These are phyloP conservation scores for Cryphonectria naterciae DNA, from an alignment of 2,329 filamentous ascomycete genomes.

Conservation along the genomic window DNA sequence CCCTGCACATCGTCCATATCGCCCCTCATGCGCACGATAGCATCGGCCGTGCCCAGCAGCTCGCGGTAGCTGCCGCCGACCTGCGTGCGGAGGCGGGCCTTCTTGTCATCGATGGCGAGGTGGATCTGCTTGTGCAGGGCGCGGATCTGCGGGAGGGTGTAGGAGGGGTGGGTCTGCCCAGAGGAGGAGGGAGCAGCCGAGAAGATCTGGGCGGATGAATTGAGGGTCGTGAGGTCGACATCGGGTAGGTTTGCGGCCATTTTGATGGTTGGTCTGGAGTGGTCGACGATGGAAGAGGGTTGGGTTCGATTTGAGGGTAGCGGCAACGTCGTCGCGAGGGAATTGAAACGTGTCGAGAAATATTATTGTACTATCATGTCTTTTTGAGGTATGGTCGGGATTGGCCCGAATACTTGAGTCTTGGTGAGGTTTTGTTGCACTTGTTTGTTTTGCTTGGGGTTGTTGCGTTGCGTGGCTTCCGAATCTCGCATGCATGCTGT, in stretches of 20 bases:
- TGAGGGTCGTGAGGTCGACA: slow-evolving; percentile 51
- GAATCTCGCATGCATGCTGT: slow-evolving; percentile 18
- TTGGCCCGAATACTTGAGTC: background rate
- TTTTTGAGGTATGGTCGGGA: background rate
- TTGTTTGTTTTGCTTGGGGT: no score
- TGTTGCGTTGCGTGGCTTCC: background rate
- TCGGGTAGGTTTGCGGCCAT: slow-evolving; percentile 49
- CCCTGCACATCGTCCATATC: slow-evolving; percentile 77
- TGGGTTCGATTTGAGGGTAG: background rate
- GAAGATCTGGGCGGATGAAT: slow-evolving; percentile 59
- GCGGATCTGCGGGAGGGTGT: slow-evolving; percentile 67
- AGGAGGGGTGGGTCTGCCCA: slow-evolving; percentile 27
- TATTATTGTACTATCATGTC: slow-evolving; percentile 24
- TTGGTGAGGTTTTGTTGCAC: background rate
- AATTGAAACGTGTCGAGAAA: background rate
- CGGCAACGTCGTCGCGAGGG: background rate
- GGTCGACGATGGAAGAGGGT: background rate
- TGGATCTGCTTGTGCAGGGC: slow-evolving; percentile 65
- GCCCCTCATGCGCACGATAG: slow-evolving; percentile 86
- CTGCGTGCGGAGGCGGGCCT: slow-evolving; percentile 63
- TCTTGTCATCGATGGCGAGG: slow-evolving; percentile 64
- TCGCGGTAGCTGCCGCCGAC: slow-evolving; percentile 79
- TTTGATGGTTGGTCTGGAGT: slow-evolving; percentile 30
- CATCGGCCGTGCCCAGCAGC: slow-evolving; percentile 87
- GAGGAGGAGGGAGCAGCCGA: slow-evolving; percentile 42